Conservation (phyloP, 306 rosid species). For the Adenanthera pavonina region DNA sequence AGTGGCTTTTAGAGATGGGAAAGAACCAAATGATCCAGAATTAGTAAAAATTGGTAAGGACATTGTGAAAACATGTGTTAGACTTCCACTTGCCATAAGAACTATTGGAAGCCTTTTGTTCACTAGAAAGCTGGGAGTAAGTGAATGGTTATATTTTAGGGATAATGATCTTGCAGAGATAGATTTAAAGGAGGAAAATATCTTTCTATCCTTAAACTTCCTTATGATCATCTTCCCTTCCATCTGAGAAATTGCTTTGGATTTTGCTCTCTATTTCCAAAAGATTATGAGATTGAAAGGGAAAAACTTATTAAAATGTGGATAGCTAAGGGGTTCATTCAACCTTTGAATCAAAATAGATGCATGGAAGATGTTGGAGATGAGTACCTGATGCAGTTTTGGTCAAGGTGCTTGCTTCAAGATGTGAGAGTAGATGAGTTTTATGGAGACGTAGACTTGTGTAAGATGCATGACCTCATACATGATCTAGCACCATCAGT, state of each 20-base stretch:
- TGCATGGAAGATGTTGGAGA: slow-evolving; percentile 27
- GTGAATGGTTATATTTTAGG: slow-evolving; percentile 13
- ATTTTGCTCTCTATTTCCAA: slow-evolving; percentile 33
- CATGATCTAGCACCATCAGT: no score
- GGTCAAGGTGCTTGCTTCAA: slow-evolving; percentile 27
- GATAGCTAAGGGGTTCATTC: slow-evolving; percentile 38
- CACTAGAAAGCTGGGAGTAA: background rate
- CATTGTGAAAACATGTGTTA: slow-evolving; percentile 14
- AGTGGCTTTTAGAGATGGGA: background rate
- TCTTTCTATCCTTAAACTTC: background rate
- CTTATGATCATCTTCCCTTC: slow-evolving; percentile 12
- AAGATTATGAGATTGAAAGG: background rate
- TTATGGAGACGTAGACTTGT: background rate
- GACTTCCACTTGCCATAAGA: slow-evolving; percentile 39
- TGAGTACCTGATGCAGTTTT: background rate
- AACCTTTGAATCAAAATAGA: background rate
- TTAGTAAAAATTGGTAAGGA: background rate
- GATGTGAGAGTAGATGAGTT: background rate
- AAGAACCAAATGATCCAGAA: background rate
- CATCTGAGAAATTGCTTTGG: slow-evolving; percentile 38
- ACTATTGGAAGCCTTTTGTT: slow-evolving; percentile 44
- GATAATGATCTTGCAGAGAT: background rate
- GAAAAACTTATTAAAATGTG: slow-evolving; percentile 19
- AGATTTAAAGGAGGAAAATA: background rate
- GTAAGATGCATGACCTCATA: no score